Percentiles rank a stretch among this genome's conserved stretches.
phyloP scores from a whole-genome alignment of 441 rosid species.

The Croton setiger region DNA sequence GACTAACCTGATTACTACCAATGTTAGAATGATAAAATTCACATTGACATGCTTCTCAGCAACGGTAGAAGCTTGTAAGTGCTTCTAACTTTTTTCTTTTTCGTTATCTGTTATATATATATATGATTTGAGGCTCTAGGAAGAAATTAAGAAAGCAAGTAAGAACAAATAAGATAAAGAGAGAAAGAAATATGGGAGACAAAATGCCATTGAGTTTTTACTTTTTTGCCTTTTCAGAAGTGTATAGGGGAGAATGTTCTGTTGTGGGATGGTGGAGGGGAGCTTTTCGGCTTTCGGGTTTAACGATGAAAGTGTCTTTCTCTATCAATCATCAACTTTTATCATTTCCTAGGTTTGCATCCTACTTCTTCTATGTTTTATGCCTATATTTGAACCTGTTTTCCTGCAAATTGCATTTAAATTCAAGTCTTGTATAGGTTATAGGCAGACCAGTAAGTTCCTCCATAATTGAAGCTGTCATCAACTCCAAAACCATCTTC shows the following conservation, averaged over 20 bases:
- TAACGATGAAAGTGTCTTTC: constrained; percentile 64
- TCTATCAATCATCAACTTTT: constrained; percentile 38
- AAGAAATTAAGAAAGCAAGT: constrained; percentile 19
- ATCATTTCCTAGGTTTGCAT: constrained; percentile 22
- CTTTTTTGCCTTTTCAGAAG: constrained; percentile 43
- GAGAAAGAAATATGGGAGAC: constrained; percentile 22
- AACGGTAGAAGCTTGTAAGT: constrained; percentile 28
- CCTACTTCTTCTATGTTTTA: constrained; percentile 7
- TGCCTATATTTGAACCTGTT: background rate
- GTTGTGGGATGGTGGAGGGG: constrained; percentile 24
- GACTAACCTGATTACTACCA: constrained; percentile 16
- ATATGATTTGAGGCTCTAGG: constrained; percentile 34
- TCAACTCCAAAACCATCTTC: constrained; percentile 14
- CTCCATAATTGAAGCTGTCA: constrained; percentile 26
- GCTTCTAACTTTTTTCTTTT: constrained; percentile 16
- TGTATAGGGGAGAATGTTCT: constrained; percentile 12
- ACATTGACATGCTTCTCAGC: constrained; percentile 27
- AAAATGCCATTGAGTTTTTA: constrained; percentile 27
- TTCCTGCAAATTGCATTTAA: constrained; percentile 4
- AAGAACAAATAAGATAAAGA: constrained; percentile 18
- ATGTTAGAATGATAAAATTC: constrained; percentile 10
- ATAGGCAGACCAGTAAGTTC: constrained; percentile 3
- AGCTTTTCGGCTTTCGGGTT: constrained; percentile 43
- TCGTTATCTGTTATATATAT: background rate
- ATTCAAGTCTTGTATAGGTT: background rate